These are phyloP conservation scores for Trametes polyzona DNA, from an alignment of 1,284 basidiomycete genomes.

Conservation along the genomic window DNA sequence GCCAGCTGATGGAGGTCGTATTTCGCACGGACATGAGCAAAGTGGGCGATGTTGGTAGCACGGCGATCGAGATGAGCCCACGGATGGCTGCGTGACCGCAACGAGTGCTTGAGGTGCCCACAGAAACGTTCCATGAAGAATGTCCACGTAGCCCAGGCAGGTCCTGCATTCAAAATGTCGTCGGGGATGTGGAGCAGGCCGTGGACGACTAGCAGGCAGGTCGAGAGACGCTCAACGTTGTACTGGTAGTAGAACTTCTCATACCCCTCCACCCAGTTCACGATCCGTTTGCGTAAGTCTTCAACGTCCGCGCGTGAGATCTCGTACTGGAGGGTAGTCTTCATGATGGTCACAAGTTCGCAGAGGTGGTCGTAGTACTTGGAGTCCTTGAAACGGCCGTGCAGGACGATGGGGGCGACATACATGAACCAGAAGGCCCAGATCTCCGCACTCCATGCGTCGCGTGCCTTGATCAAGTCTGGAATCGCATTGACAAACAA, in stretches of 20 bases:
- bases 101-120: constrained; percentile 34
- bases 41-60: constrained; percentile 15
- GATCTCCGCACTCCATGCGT: constrained; percentile 32
- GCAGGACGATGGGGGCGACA: constrained; percentile 44
- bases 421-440: constrained; percentile 45
- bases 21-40: constrained; percentile 30
- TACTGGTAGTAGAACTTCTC: background rate
- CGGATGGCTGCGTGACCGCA: constrained; percentile 28
- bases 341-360: constrained; percentile 42
- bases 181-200: constrained; percentile 39
- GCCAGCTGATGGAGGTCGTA: constrained; percentile 23
- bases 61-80: constrained; percentile 31
- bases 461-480: constrained; percentile 39
- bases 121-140: constrained; percentile 45
- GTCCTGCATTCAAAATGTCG: constrained; percentile 37
- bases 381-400: constrained; percentile 28
- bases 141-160: constrained; percentile 43
- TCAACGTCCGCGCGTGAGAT: constrained; percentile 39
- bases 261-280: constrained; percentile 5
- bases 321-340: constrained; percentile 44
- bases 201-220: background rate
- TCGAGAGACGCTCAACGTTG: constrained; percentile 31
- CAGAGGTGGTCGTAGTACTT: constrained; percentile 48
- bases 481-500: constrained; percentile 41
- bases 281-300: constrained; percentile 37